Evolutionary conservation across 768 basidiomycete species (phyloP).

Genomic region (Tricholoma terreum): DNA sequence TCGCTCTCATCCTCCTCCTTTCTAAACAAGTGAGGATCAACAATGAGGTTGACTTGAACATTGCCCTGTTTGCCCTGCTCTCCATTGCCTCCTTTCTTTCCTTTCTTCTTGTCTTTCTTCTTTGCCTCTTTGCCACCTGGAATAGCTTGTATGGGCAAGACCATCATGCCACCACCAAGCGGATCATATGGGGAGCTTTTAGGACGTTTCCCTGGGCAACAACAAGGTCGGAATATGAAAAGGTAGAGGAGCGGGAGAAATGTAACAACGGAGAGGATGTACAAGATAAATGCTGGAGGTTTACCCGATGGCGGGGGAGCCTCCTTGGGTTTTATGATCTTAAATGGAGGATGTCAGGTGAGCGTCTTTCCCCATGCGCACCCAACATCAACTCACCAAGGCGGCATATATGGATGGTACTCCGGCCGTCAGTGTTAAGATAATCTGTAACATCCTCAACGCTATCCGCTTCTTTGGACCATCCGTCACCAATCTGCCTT

Average conservation of each 20-base stretch:
- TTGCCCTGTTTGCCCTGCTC: constrained; percentile 38
- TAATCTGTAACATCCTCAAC: constrained; percentile 44
- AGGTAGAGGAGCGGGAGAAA: constrained; percentile 50
- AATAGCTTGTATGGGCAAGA: constrained; percentile 59
- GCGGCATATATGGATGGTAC: constrained; percentile 62
- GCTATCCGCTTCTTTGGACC: constrained; percentile 59
- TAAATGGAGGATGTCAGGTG: constrained; percentile 1
- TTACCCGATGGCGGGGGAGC: constrained; percentile 50
- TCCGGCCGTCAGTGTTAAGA: constrained; percentile 49
- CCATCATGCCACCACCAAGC: constrained; percentile 48
- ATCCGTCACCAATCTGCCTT: constrained; percentile 58
- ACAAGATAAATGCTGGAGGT: constrained; percentile 54
- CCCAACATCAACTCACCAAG: constrained; percentile 39
- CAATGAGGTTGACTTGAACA: constrained; percentile 73
- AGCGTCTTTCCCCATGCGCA: constrained; percentile 3
- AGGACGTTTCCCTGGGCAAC: constrained; percentile 35
- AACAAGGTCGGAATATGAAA: constrained; percentile 59
- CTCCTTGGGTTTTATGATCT: constrained; percentile 54
- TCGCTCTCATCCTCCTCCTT: constrained; percentile 33
- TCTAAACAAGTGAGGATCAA: constrained; percentile 61
- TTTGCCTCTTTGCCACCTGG: constrained; percentile 42
- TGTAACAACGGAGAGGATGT: constrained; percentile 53
- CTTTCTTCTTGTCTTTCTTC: constrained; percentile 29
- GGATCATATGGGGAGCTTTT: constrained; percentile 26
- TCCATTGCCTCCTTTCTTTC: constrained; percentile 37